Base-by-base conservation (phyloP, 2,329 filamentous ascomycete genomes). In the Colletotrichum karsti region DNA sequence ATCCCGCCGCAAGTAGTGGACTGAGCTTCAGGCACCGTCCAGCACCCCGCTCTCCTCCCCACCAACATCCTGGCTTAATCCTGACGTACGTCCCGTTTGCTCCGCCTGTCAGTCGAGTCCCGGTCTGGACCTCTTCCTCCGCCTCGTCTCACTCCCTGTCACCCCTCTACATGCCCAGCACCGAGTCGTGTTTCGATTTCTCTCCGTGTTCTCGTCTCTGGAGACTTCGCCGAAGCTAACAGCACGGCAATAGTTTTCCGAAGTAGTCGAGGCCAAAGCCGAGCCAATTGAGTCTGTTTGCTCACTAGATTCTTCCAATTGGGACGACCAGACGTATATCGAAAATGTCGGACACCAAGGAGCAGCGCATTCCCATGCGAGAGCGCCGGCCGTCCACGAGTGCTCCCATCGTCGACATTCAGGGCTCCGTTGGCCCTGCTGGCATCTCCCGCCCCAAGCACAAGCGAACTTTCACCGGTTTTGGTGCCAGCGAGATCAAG, bases 391-490 rank as follows among this genome's bases (percentile, higher is more conserved):
- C 93, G 66, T 97, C 94, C 20, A 91, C 88, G 65, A 90, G 92
- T 72, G 93, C 93, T 73, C 95, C 95, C 51, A 91, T 98, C 73
- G 89, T 93, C 71, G 94, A 97, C 77, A 91, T 98, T 70, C 87
- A 93, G 79, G 95, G 94, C 72, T 91, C 93, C 18, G 90, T 98
- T 64, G 92, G 92, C n/a, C 94, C 94, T 42, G 91, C 91, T 44
- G 95, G 97, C 78, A 91, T 92, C 82, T 90, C 88, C 26, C 88
- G 96, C 69, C 96, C 96, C 50, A 99, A 98, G 84, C 96, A 99
- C 84, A 98, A 94, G 86, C 90, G 96, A 73, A 98, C 95, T n/a
- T 93, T 93, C 72, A 99, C 96, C 9, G 96, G 96, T 8, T 96
- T 98, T 77, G 95, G 94, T 35, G 88, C 94, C 28, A 85, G 89